phyloP scores from a whole-genome alignment of 495 filamentous ascomycete species.

The Penicillium dipodomyicola region DNA sequence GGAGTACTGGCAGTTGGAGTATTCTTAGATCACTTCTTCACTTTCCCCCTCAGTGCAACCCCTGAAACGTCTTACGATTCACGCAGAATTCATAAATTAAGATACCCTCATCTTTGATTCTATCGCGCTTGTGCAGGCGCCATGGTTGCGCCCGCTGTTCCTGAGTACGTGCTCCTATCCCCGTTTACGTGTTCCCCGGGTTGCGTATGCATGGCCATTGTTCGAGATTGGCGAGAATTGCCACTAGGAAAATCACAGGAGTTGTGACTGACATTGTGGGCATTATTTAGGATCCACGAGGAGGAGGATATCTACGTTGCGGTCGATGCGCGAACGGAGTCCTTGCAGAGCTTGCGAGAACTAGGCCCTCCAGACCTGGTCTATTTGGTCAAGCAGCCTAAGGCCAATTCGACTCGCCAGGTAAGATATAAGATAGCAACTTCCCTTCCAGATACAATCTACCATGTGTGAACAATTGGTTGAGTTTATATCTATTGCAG shows the following conservation, averaged over 20 bases:
- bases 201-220: conserved; percentile 30
- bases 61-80: conserved; percentile 7
- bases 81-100: not conserved
- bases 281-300: conserved; percentile 74
- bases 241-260: conserved; percentile 10
- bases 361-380: conserved; percentile 94
- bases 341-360: conserved; percentile 78
- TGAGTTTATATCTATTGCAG: conserved; percentile 40
- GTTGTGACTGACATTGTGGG: conserved; percentile 21
- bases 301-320: conserved; percentile 80
- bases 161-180: conserved; percentile 64
- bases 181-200: conserved; percentile 38
- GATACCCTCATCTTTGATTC: conserved; percentile 4
- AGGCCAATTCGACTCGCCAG: conserved; percentile 51
- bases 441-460: not conserved
- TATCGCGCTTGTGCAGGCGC: conserved; percentile 38
- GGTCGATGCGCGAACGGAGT: conserved; percentile 85
- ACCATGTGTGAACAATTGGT: conserved; percentile 7
- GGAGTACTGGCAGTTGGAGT: conserved; percentile 11
- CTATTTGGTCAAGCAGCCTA: conserved; percentile 86
- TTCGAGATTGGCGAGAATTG: conserved; percentile 2
- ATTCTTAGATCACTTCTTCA: conserved; percentile 16
- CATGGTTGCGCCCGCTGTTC: conserved; percentile 87
- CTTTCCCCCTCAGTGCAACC: conserved; percentile 15
- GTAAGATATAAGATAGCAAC: conserved; percentile 27